Evolutionary conservation across 129 eudicot species (phyloP).

Genomic region (Artemisia tridentata): DNA sequence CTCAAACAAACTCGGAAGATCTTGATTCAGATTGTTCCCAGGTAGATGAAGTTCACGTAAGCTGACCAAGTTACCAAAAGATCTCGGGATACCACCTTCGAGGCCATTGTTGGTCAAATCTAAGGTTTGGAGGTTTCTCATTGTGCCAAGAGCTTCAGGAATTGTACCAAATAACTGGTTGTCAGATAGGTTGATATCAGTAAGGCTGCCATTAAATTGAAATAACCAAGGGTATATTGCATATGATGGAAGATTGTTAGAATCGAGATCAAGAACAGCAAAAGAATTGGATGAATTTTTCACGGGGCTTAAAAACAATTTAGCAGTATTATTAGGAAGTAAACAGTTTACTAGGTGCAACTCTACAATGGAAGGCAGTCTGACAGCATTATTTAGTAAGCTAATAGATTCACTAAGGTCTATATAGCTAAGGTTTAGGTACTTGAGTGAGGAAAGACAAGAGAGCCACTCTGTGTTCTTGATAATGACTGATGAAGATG

Average conservation of each 20-base stretch:
- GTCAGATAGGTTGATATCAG: constrained; percentile 21
- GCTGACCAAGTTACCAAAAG: constrained; percentile 24
- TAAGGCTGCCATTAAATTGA: constrained; percentile 25
- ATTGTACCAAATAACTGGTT: constrained; percentile 24
- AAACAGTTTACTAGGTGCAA: constrained; percentile 24
- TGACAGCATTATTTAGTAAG: constrained; percentile 21
- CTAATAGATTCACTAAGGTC: constrained; percentile 24
- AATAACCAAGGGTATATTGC: constrained; percentile 31
- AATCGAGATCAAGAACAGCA: constrained; percentile 21
- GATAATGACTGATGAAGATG: background rate
- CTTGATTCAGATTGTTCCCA: constrained; percentile 25
- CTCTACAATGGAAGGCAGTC: constrained; percentile 29
- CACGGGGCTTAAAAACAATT: background rate
- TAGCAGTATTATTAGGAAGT: constrained; percentile 18
- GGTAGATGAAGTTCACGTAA: constrained; percentile 26
- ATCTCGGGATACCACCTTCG: constrained; percentile 28
- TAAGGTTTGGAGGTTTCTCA: constrained; percentile 26
- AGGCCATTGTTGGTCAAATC: constrained; percentile 25
- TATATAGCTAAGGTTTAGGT: constrained; percentile 30
- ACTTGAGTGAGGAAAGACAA: constrained; percentile 29
- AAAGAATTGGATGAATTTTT: constrained; percentile 24
- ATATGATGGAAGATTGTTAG: constrained; percentile 20
- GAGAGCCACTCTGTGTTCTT: constrained; percentile 32
- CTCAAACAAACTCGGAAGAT: constrained; percentile 19
- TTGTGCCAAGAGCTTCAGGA: constrained; percentile 30